Base-by-base conservation (phyloP, 768 basidiomycete genomes). In the Sporobolomyces pararoseus region DNA sequence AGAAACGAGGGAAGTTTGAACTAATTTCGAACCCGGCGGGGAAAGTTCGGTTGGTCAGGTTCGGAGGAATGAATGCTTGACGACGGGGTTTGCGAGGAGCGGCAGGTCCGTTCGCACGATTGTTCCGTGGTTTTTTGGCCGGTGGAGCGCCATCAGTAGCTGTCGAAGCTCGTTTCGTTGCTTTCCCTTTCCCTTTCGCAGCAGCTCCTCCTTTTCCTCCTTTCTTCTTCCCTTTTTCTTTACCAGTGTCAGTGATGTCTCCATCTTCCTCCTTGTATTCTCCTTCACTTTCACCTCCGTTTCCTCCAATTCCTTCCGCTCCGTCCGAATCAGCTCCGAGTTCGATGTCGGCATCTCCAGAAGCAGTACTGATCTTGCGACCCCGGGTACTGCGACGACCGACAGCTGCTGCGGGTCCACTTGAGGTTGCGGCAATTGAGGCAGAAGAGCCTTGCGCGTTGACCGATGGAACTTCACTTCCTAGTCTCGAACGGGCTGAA, bases 1-100 rank as follows among this genome's bases (percentile, higher is more conserved):
- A 91, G 70, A 89, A 84, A 25, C 86, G 83, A 47, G 86, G 79
- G 75, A 86, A 89, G 35, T 80, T 78, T 3, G 60, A 16, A 29
- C 84, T 81, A 55, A 84, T 80, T 49, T 83, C 80, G 61, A 89
- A 73, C 51, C 78, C 52, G 12, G 80, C 67, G 3, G 87, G 86
- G 62, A 90, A 83, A 12, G 81, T 82, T 63, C 89, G 77, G 25
- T 62, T 29, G n/a, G 27, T 21, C 2, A 63, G 53, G 27, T 53
- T 62, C 14, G 63, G 29, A 17, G 65, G 65, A 32, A 70, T 44
- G 47, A 34, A 60, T 13, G 49, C 66, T 27, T 61, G 62, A 23
- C 72, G 68, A n/a, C 68, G 68, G 12, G 66, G 49, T 16, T 60
- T 63, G 23, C 72, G 65, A 1, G 68, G 68, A 12, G 54, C 53